Evolutionary conservation across 345 rosid genomes (phyloP), one percentile per base, ranked within the genome.

Genomic region (Citrus sp.): DNA sequence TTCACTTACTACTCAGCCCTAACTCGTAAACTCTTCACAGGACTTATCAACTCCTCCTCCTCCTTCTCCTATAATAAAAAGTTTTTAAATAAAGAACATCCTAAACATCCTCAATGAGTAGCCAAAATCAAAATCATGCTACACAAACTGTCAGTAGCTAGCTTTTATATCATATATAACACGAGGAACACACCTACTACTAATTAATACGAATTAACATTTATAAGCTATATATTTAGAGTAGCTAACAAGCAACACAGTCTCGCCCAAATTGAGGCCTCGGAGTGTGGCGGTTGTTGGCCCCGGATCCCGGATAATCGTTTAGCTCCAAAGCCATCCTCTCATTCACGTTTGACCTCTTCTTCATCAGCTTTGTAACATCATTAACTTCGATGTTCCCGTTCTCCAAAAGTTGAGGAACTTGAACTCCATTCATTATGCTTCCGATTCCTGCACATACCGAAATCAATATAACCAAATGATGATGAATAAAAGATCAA

Each of bases 231-330:
- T 7, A 46, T 22, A 28, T 38, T 21, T 16, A 73, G 13, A 32
- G 16, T 70, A 77, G 38, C 83, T 85, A 89, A 77, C 89, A 85
- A 40, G 84, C 88, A 25, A 38, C 58, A 71, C 90, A 88, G 63
- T 81, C 85, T 85, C 86, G 80, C 30, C 86, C 82, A 25, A 78
- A 70, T 51, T 80, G 73, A 34, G 85, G 84, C 73, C 83, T 84
- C 68, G 97, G 97, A 46, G 92, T 91, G 86, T 93, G 97, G 70
- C 95, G 95, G 68, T 91, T 81, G 70, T 93, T 93, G 64, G 97
- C 93, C 28, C 93, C 97, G 7, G 92, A 85, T 35, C 97, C 95
- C 4, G 92, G 95, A 80, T 91, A 91, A 79, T 93, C 97, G 25
- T 88, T 87, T 40, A 88, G 72, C 82, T 90, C 90, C 62, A 84